Evolutionary conservation across 768 basidiomycete genomes (phyloP).

Genomic region (Cystoderma amianthinum): DNA sequence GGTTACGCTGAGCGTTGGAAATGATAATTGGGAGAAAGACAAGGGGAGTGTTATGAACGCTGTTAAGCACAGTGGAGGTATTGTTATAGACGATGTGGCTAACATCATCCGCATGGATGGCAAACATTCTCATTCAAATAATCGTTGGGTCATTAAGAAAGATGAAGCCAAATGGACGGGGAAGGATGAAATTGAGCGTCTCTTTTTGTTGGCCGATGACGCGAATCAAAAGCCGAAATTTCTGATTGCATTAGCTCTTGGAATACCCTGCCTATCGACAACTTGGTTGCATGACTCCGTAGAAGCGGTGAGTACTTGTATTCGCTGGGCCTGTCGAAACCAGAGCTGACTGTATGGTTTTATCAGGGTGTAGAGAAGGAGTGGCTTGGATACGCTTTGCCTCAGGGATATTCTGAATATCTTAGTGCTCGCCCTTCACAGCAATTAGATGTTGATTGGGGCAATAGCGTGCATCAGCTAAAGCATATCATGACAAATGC

Average conservation of each 20-base stretch:
- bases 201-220: constrained; percentile 66
- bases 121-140: constrained; percentile 28
- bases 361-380: constrained; percentile 32
- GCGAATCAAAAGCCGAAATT: constrained; percentile 71
- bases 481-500: constrained; percentile 51
- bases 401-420: constrained; percentile 46
- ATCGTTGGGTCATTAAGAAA: constrained; percentile 45
- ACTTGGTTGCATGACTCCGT: constrained; percentile 45
- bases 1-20: constrained; percentile 40
- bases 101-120: constrained; percentile 53
- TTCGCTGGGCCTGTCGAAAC: neutral
- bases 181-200: constrained; percentile 35
- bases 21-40: constrained; percentile 26
- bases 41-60: constrained; percentile 33
- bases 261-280: constrained; percentile 72
- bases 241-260: constrained; percentile 75
- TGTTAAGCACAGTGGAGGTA: constrained; percentile 47
- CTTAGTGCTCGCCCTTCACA: constrained; percentile 31
- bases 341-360: constrained; percentile 3
- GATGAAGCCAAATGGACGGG: constrained; percentile 41
- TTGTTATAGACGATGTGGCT: constrained; percentile 57
- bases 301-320: constrained; percentile 17
- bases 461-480: constrained; percentile 41
- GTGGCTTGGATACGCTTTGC: constrained; percentile 57
- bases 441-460: constrained; percentile 43